Evolutionary conservation across 768 basidiomycete species (phyloP).

Genomic region (Artomyces pyxidatus): DNA sequence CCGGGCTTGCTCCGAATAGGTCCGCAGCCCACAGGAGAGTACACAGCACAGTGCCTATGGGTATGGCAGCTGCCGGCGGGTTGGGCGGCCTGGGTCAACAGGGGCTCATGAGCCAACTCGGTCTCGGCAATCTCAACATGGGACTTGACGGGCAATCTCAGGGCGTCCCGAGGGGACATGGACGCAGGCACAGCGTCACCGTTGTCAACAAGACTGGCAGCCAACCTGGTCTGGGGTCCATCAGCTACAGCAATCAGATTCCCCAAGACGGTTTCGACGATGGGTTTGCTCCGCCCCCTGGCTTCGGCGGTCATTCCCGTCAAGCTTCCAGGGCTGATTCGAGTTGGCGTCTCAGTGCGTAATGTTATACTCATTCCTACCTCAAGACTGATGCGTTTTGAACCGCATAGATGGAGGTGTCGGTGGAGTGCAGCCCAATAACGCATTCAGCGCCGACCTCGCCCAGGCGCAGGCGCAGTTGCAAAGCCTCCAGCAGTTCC

Average conservation of each 20-base stretch:
- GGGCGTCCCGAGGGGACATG: conserved; percentile 75
- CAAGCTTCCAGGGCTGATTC: conserved; percentile 70
- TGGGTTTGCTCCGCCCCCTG: conserved; percentile 56
- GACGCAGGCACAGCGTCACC: conserved; percentile 85
- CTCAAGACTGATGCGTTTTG: too few relatives aligned
- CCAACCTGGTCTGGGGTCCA: conserved; percentile 39
- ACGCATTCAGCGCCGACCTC: conserved; percentile 71
- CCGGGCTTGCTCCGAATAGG: conserved; percentile 62
- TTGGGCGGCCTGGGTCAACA: conserved; percentile 34
- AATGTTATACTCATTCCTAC: conserved; percentile 9
- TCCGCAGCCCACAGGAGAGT: conserved; percentile 64
- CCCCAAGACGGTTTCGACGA: conserved; percentile 72
- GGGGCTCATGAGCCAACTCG: conserved; percentile 64
- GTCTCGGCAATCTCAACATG: conserved; percentile 46
- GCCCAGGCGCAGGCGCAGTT: conserved; percentile 97
- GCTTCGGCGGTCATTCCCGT: conserved; percentile 63
- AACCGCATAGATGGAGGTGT: conserved; percentile 73
- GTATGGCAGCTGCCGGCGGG: conserved; percentile 34
- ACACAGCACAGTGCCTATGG: conserved; percentile 73
- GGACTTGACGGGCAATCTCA: conserved; percentile 57
- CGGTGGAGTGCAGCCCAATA: conserved; percentile 47
- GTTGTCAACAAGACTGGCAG: conserved; percentile 69
- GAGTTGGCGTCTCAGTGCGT: conserved; percentile 80
- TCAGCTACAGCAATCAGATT: conserved; percentile 38
- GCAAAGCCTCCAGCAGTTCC: conserved; percentile 93